These are phyloP conservation scores for Cunninghamia lanceolata DNA, from an alignment of 75 land plant genomes.

Conservation along the genomic window DNA sequence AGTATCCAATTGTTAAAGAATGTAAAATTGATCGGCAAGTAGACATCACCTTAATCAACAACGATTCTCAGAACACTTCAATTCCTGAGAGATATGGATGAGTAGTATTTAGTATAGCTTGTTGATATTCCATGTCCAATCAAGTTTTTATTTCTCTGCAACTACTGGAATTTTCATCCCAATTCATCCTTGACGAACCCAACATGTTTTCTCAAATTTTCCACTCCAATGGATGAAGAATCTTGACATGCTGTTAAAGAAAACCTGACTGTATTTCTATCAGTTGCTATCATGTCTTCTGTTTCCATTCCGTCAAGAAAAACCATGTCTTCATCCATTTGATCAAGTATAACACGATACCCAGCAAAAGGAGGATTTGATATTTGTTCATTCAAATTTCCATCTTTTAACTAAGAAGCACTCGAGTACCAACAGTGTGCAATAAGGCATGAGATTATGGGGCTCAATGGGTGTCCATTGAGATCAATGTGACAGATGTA, in stretches of 20 bases:
- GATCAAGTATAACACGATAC: background rate
- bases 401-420: background rate
- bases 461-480: background rate
- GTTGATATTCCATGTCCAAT: background rate
- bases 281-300: background rate
- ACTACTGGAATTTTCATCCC: background rate
- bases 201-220: background rate
- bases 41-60: background rate
- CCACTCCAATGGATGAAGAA: background rate
- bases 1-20: background rate
- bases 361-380: background rate
- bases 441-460: background rate
- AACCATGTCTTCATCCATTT: background rate
- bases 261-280: background rate
- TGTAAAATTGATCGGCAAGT: background rate
- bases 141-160: background rate
- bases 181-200: background rate
- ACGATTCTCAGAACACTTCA: background rate
- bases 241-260: background rate
- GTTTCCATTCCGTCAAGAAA: background rate
- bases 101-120: background rate
- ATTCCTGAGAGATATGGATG: background rate
- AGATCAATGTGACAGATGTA: background rate
- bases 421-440: background rate
- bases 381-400: too few relatives aligned